Percentiles rank a stretch among this genome's conserved stretches.
Evolutionary conservation across 441 rosid genomes (phyloP).

Genomic region (Gossypium davidsonii): DNA sequence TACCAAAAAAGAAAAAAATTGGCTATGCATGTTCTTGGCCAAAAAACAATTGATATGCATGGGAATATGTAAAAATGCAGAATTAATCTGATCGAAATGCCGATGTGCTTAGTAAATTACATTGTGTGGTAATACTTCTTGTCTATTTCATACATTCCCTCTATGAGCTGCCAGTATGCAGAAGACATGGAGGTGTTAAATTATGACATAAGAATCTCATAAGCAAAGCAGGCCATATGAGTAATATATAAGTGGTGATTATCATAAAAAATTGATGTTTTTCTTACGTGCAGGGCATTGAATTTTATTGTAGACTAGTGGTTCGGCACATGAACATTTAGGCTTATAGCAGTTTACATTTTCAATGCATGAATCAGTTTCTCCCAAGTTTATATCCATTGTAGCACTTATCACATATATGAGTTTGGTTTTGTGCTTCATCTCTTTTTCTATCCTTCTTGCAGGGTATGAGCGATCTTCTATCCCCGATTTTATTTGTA

Average conservation of each 20-base stretch:
- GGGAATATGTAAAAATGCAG: neutral
- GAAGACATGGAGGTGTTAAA: neutral
- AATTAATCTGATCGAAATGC: neutral
- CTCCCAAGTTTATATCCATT: neutral
- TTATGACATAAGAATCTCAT: neutral
- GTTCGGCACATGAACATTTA: neutral
- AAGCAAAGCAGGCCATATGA: neutral
- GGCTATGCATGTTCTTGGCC: neutral
- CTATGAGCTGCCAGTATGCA: neutral
- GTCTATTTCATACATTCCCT: neutral
- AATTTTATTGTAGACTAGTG: neutral
- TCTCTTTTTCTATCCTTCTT: conserved; percentile 8
- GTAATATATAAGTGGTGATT: neutral
- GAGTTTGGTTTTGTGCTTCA: neutral
- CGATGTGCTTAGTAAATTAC: neutral
- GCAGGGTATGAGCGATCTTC: conserved; percentile 96
- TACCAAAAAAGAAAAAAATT: neutral
- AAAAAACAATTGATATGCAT: neutral
- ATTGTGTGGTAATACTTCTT: neutral
- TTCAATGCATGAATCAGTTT: neutral
- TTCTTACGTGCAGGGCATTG: neutral
- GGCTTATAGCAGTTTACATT: neutral
- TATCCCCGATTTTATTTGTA: conserved; percentile 84
- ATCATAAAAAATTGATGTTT: neutral
- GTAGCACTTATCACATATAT: neutral